phyloP scores from a whole-genome alignment of 1,284 basidiomycete genomes.

The Crepidotus sp. region DNA sequence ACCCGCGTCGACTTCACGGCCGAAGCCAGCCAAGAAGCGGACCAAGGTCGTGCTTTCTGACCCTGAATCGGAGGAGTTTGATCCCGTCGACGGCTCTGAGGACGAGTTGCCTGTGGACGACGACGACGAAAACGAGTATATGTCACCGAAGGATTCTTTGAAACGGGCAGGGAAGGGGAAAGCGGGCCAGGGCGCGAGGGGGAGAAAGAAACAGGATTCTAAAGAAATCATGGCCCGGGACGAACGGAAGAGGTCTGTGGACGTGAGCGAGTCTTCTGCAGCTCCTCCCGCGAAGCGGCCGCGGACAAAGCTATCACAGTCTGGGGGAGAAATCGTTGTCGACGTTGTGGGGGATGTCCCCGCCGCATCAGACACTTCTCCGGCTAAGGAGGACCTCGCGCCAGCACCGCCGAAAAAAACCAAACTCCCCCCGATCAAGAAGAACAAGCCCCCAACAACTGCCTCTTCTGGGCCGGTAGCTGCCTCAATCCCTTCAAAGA shows the following conservation, averaged over 20 bases:
- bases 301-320: slow-evolving; percentile 20
- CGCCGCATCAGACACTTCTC: slow-evolving; percentile 16
- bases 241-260: slow-evolving; percentile 15
- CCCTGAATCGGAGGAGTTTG: slow-evolving; percentile 22
- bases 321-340: slow-evolving; percentile 22
- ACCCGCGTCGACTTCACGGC: slow-evolving; percentile 12
- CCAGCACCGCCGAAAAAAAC: slow-evolving; percentile 39
- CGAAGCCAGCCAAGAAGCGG: slow-evolving; percentile 17
- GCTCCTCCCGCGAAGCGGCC: slow-evolving; percentile 21
- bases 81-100: slow-evolving; percentile 15
- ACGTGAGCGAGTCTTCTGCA: slow-evolving; percentile 6
- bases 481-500: slow-evolving; percentile 20
- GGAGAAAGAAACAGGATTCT: slow-evolving; percentile 15
- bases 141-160: slow-evolving; percentile 20
- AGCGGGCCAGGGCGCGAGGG: slow-evolving; percentile 17
- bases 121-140: slow-evolving; percentile 28
- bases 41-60: slow-evolving; percentile 22
- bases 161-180: slow-evolving; percentile 21
- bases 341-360: slow-evolving; percentile 26
- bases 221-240: slow-evolving; percentile 18
- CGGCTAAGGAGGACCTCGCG: slow-evolving; percentile 24
- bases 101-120: slow-evolving; percentile 21
- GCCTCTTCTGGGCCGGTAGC: not conserved
- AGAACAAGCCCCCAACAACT: slow-evolving; percentile 40
- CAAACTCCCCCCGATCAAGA: slow-evolving; percentile 67